Evolutionary conservation across 768 basidiomycete genomes (phyloP), one percentile per base, ranked within the genome.

Genomic region (Rubroboletus satanas): DNA sequence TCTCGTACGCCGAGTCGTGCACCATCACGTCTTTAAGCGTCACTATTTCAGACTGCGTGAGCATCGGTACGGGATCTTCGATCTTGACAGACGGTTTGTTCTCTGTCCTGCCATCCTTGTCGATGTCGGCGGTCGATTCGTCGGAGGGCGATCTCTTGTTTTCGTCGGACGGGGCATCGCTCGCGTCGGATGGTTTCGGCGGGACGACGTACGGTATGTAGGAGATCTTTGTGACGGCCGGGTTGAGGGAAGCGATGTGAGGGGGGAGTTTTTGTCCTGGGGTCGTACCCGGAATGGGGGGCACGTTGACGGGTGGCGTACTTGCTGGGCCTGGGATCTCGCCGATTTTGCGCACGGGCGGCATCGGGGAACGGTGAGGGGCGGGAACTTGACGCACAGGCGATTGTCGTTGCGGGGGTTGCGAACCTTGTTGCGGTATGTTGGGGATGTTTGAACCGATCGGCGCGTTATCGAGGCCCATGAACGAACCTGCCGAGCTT

Each of bases 1-100:
- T 71, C 32, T 86, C 82, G 58, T 88, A 85, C 1, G 69, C 63
- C 5, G 59, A 47, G 51, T 81, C 80, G 33, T 54, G 66, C 7
- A 55, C 69, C 62, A 78, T 71, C 66, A 77, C 71, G 3, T 42
- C 56, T 52, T 71, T 70, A 44, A 80, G 62, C 1, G 67, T 32
- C 0, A 47, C 2, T 29, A 75, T 72, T 57, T 79, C 74, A 4
- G 51, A 55, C 2, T 73, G 65, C 4, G 62, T 52, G 49, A 81
- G 69, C 3, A 2, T 11, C 15, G 49, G 54, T 0, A 70, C 41
- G 2, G 68, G 61, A 35, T 71, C 69, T 11, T 71, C 60, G 17
- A 62, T 44, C 23, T 61, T 62, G 55, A 51, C 58, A 10, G 54
- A 11, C 0, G 26, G 38, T 23, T 61, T 62, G 7, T 39, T 29